Evolutionary conservation across 2,329 filamentous ascomycete genomes (phyloP).

Genomic region (Arthrobotrys conoides): DNA sequence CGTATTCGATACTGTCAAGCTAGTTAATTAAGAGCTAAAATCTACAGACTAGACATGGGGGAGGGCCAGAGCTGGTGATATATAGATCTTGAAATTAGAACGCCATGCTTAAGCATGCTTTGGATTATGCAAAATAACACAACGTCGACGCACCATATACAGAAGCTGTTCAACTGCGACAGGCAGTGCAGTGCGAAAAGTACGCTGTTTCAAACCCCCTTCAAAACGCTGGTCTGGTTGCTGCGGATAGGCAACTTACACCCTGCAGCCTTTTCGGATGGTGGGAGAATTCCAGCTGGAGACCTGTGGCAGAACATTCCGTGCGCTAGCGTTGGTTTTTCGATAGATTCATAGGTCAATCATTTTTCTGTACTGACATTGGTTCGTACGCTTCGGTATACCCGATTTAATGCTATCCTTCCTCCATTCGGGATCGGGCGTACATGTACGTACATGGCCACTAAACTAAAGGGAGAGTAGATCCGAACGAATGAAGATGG

Average conservation of each 20-base stretch:
- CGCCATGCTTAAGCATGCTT: not conserved
- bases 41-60: conserved; percentile 22
- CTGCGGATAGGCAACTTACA: conserved; percentile 29
- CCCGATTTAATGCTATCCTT: not conserved
- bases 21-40: conserved; percentile 15
- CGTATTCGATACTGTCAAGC: conserved; percentile 4
- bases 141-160: conserved; percentile 2
- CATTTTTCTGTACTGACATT: not conserved
- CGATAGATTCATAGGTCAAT: not conserved
- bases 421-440: conserved; percentile 2
- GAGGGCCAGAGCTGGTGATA: not conserved
- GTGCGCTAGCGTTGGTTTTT: conserved; percentile 26
- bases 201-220: conserved; percentile 20
- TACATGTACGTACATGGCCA: not conserved
- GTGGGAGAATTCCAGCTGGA: conserved; percentile 1
- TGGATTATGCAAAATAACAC: conserved; percentile 3
- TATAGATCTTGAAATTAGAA: conserved; percentile 10
- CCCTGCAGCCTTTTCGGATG: conserved; percentile 18
- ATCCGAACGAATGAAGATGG: conserved; percentile 16
- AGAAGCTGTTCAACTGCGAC: conserved; percentile 3
- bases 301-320: conserved; percentile 15
- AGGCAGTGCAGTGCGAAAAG: conserved; percentile 14
- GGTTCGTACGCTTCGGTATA: not conserved
- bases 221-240: conserved; percentile 39
- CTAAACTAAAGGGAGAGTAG: too few relatives aligned